Conservation (phyloP, 2,329 filamentous ascomycete species). For the Simplicillium sp. region DNA sequence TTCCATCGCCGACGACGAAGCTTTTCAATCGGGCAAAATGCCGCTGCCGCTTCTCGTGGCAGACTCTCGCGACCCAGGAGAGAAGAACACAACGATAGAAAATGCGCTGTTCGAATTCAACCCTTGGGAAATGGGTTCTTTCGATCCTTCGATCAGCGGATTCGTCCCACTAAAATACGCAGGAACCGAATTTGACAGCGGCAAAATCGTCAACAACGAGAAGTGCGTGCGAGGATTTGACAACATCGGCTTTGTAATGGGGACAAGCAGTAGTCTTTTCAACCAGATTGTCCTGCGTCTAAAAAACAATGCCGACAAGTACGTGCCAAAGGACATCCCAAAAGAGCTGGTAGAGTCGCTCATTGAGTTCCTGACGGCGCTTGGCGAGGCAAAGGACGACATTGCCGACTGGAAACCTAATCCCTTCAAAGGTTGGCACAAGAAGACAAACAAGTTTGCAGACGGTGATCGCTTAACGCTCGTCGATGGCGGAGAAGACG, state of each 20-base stretch:
- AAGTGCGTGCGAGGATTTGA: conserved; percentile 57
- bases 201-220: conserved; percentile 33
- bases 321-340: conserved; percentile 39
- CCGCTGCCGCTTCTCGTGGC: conserved; percentile 42
- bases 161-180: conserved; percentile 53
- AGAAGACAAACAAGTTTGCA: conserved; percentile 29
- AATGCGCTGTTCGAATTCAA: conserved; percentile 56
- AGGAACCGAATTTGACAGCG: conserved; percentile 46
- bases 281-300: conserved; percentile 65
- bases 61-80: conserved; percentile 34
- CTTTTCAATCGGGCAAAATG: conserved; percentile 29
- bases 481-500: conserved; percentile 72
- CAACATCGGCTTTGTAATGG: conserved; percentile 71
- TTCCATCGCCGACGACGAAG: conserved; percentile 41
- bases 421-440: conserved; percentile 45
- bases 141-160: conserved; percentile 48
- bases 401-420: conserved; percentile 64
- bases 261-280: conserved; percentile 73
- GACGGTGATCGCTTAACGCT: conserved; percentile 51
- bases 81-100: conserved; percentile 37
- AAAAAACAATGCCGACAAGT: conserved; percentile 30
- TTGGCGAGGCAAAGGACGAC: conserved; percentile 58
- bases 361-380: conserved; percentile 37
- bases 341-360: conserved; percentile 36
- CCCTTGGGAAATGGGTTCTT: conserved; percentile 58